A percentile compares a stretch with the other conserved stretches of the same genome.
Conservation (phyloP, 2,329 filamentous ascomycete species). For the Botrytis byssoidea region DNA sequence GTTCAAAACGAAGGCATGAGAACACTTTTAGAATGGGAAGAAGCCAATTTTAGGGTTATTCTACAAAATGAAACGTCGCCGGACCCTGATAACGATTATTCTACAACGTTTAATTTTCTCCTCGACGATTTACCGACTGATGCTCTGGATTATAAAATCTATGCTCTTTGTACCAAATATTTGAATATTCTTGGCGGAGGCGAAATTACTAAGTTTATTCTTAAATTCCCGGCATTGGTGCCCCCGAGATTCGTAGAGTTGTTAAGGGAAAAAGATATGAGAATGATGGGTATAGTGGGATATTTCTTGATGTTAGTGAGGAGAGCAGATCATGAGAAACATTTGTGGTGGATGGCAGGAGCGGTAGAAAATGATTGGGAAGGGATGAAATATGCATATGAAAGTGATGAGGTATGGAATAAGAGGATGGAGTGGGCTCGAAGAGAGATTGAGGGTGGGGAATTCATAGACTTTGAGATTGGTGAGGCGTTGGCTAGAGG, state of each 20-base stretch:
- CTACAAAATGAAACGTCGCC: neutral
- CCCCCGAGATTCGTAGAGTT: neutral
- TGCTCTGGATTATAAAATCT: neutral
- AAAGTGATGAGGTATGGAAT: neutral
- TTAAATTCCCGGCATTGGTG: constrained; percentile 4
- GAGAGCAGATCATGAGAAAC: neutral
- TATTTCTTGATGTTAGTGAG: constrained; percentile 18
- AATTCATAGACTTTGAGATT: neutral
- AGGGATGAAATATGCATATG: neutral
- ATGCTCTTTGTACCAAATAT: neutral
- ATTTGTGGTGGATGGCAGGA: constrained; percentile 11
- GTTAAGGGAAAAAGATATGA: neutral
- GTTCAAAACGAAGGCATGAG: neutral
- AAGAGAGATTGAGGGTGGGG: constrained; percentile 3
- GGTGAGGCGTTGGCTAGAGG: neutral
- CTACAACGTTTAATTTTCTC: constrained; percentile 5
- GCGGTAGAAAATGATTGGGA: constrained; percentile 3
- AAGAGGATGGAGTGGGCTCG: constrained; percentile 5
- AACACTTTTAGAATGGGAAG: neutral
- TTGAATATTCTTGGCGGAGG: neutral
- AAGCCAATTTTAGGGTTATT: neutral
- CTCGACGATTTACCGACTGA: neutral
- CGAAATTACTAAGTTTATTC: neutral
- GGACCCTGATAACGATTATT: neutral
- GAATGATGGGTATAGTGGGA: neutral